Base-by-base conservation (phyloP, 441 rosid species). In the Flueggea neowawraea region DNA sequence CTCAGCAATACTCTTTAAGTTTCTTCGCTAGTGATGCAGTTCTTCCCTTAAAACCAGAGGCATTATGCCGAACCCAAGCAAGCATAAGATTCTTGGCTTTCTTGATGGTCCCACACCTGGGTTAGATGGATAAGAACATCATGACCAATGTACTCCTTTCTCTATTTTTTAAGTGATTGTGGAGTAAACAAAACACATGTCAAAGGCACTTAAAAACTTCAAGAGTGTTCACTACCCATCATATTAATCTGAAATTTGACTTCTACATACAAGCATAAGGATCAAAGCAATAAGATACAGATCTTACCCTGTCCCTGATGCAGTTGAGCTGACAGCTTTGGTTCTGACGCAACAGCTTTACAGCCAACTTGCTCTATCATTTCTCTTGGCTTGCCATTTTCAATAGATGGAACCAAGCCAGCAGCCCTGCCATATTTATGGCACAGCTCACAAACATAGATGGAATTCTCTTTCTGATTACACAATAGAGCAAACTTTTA, bases 31-130 rank as follows among this genome's bases (percentile, higher is more conserved):
- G 74, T 22, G 99, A 95, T 55, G 89, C 94, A 16, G 90, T 91
- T 82, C 97, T 80, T 69, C 97, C 99, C 73, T 84, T 91, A 64
- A 95, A 91, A 69, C 97, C 71, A 58, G 97, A 86, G 16, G 96
- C 92, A 70, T 81, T 95, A 72, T 95, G 97, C 70, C 97, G 80
- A 77, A 94, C 59, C 99, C 99, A 47, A 91, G 99, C 75, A 94
- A 73, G 82, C 99, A 94, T 66, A 91, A 74, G 69, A 91, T 87
- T 75, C 86, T 84, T 58, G 89, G 80, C 72, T 86, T 95, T 75
- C 82, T 80, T 41, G 77, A 75, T 54, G 70, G 31, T 5, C 39
- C 63, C 55, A 12, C 61, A 16, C 69, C 73, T 75, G 69, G 12
- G 9, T 57, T 16, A 54, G 22, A 58, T 13, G 45, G n/a, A 69